Conservation (phyloP, 1,284 basidiomycete genomes). For the Moniliophthora roreri region DNA sequence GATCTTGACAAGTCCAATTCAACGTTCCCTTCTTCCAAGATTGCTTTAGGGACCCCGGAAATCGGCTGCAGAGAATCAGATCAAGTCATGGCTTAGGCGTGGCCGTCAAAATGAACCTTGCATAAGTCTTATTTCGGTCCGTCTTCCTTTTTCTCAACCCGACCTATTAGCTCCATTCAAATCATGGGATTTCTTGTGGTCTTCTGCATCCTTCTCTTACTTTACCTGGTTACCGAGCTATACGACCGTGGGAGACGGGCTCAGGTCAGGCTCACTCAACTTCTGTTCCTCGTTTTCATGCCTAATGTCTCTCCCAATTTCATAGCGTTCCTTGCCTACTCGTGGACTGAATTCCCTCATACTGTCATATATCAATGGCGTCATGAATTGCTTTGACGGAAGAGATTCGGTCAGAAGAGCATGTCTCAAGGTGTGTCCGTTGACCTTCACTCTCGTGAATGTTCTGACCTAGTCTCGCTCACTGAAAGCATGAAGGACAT, state of each 20-base stretch:
- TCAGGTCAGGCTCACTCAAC: too few relatives aligned
- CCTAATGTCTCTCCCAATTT: neutral
- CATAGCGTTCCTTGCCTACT: constrained; percentile 14
- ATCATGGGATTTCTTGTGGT: neutral
- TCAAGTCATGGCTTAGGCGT: too few relatives aligned
- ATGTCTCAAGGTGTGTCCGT: constrained; percentile 6
- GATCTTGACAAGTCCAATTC: too few relatives aligned
- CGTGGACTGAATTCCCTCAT: constrained; percentile 12
- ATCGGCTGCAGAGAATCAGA: too few relatives aligned
- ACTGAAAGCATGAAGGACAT: constrained; percentile 15
- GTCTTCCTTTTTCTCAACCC: too few relatives aligned
- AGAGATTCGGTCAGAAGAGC: constrained; percentile 12
- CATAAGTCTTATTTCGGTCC: too few relatives aligned
- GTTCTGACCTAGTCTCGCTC: neutral
- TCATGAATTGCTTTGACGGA: constrained; percentile 10
- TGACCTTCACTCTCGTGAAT: neutral
- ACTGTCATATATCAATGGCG: constrained; percentile 12
- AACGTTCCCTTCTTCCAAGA: too few relatives aligned
- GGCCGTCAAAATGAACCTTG: too few relatives aligned
- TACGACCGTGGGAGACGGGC: neutral
- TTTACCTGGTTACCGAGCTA: neutral
- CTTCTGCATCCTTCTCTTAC: neutral
- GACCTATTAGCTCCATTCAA: neutral
- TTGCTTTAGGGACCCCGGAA: too few relatives aligned
- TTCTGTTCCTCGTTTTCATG: neutral